Base-by-base conservation (phyloP, 345 rosid genomes). In the rapeseed (Brassica napus) region DNA sequence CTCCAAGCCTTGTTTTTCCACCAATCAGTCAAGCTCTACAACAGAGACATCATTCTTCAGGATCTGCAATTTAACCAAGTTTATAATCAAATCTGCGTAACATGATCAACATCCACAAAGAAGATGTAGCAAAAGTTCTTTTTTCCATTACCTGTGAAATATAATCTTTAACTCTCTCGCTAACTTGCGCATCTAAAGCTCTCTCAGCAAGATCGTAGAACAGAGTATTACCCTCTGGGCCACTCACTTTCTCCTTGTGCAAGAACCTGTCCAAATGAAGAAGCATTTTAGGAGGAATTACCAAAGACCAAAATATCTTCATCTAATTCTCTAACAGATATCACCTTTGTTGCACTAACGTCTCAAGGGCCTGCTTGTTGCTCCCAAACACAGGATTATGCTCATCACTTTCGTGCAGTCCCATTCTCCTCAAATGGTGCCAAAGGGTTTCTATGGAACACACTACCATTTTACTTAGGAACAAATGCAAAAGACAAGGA, bases 201-300 rank as follows among this genome's bases (percentile, higher is more conserved):
- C 98, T 93, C 89, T 90, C 98, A 12, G 99, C 99, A 76, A 95
- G 94, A 82, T 89, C 90, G 67, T 91, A 95, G 66, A 85, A 82
- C 77, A 89, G 30, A 37, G 84, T 83, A 82, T 18, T 89, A 58
- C 98, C 98, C 82, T 95, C 99, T 28, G 97, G 96, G 42, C 96
- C 90, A 81, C 30, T 87, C 18, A 90, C 92, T 87, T 88, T 91
- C 75, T 87, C 89, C 85, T 95, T 95, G 82, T 89, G 97, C 87
- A 95, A 86, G 85, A 85, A 93, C 85, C 97, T 93, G 5, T 61
- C 57, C 67, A 57, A 26, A 31, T 9, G 14, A 63, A 21, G 4
- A 47, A 64, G 61, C 24, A 54, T 54, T 54, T 54, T 6, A 31
- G 37, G 9, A 61, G 3, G 35, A 32, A 49, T 1, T 54, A 54